Conservation (phyloP, 1,284 basidiomycete genomes). For the Entoloma clypeatum region DNA sequence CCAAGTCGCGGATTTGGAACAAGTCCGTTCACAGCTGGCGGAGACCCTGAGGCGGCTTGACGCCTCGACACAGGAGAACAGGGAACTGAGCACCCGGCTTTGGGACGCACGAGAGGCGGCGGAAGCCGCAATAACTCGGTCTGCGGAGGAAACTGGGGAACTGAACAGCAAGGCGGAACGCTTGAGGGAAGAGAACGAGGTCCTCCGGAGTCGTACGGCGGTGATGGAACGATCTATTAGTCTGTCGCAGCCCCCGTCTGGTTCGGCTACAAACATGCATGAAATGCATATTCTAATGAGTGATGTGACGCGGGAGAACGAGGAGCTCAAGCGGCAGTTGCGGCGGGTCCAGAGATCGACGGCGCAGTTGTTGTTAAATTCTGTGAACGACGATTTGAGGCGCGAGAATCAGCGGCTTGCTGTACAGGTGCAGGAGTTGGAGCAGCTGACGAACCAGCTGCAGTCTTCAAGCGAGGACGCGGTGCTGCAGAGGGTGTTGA, state of each 20-base stretch:
- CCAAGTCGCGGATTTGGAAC: slow-evolving; percentile 22
- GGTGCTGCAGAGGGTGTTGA: slow-evolving; percentile 17
- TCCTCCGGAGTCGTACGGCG: slow-evolving; percentile 20
- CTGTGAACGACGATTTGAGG: slow-evolving; percentile 12
- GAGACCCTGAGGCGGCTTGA: slow-evolving; percentile 22
- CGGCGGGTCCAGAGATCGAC: slow-evolving; percentile 26
- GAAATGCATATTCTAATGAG: slow-evolving; percentile 23
- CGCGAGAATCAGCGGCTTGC: slow-evolving; percentile 17
- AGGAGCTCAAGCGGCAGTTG: slow-evolving; percentile 29
- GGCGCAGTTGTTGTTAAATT: slow-evolving; percentile 22
- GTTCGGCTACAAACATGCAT: slow-evolving; percentile 20
- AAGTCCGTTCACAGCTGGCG: slow-evolving; percentile 23
- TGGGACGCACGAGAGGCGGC: slow-evolving; percentile 18
- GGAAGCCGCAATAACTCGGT: slow-evolving; percentile 6
- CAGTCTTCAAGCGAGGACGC: slow-evolving; percentile 19
- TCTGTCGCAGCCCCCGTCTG: slow-evolving; percentile 26
- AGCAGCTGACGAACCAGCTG: slow-evolving; percentile 15
- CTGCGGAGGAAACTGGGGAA: slow-evolving; percentile 10
- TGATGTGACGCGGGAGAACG: slow-evolving; percentile 31
- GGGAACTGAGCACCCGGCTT: slow-evolving; percentile 15
- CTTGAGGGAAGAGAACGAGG: slow-evolving; percentile 20
- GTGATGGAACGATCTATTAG: slow-evolving; percentile 31
- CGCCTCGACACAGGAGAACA: slow-evolving; percentile 24
- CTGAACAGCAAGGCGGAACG: slow-evolving; percentile 14
- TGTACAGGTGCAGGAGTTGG: slow-evolving; percentile 16